Evolutionary conservation across 1,139 yeast genomes (phyloP), one percentile per base, ranked within the genome.

Genomic region (Saccharomyces hybrid): DNA sequence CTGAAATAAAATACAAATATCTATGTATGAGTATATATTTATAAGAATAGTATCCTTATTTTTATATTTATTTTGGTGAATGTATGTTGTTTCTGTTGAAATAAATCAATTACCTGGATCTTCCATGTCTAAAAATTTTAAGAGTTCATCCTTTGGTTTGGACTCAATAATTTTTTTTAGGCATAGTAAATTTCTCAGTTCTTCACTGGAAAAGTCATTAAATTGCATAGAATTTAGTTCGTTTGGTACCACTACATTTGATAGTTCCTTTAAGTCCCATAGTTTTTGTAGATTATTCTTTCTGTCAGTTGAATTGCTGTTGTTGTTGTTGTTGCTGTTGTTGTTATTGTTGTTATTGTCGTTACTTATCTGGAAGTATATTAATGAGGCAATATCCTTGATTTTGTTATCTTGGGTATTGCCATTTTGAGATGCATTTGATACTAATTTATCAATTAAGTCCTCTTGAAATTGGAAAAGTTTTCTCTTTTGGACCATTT

Each of bases 141-240:
- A 54, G 52, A 91, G 68, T 48, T 80, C 80, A 4, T 84, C 87
- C 60, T 79, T 79, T 1, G 96, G 96, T 68, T 87, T 90, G 47
- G 78, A 57, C 56, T 81, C 77, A 68, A 91, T 77, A 54, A 90
- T 71, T 59, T 75, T 74, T 64, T 83, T 84, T 53, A 90, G 78
- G 20, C 79, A 74, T 42, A 76, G 61, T 34, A 88, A 71, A 54
- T 85, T 87, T 2, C 71, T 67, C 1, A 80, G 54, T 63, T 85
- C 90, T 8, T 38, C 29, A n/a, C 9, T 31, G 6, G 62, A 67
- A 9, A 57, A 62, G 11, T 62, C 52, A 5, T 56, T 59, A 55
- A 48, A 51, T 52, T 54, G 64, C 27, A 52, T 53, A 38, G 53
- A 47, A 23, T 51, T 51, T 47, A 55, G 29, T 23, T 51, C 53